phyloP scores from a whole-genome alignment of 2,329 filamentous ascomycete species.

The Aaosphaeria pasadenensis region DNA sequence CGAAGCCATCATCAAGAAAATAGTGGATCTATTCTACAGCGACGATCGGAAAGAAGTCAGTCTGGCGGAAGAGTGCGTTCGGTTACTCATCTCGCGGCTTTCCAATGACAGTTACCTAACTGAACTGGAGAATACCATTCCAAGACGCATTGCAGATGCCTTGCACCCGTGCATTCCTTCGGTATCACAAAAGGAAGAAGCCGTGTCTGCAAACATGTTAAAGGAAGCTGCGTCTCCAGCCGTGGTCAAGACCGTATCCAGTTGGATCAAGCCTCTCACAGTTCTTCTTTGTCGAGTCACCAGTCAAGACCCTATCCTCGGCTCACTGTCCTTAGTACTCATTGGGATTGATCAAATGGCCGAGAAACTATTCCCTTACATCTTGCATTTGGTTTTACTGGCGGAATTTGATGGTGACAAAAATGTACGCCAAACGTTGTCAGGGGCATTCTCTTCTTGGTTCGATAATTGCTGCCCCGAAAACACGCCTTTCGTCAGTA shows the following conservation, averaged over 20 bases:
- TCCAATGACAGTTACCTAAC: slow-evolving; percentile 18
- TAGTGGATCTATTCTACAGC: slow-evolving; percentile 38
- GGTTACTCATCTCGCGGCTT: slow-evolving; percentile 28
- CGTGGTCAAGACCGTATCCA: slow-evolving; percentile 15
- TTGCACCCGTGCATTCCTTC: slow-evolving; percentile 20
- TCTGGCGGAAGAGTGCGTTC: slow-evolving; percentile 41
- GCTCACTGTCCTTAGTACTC: slow-evolving; percentile 65
- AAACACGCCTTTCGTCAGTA: slow-evolving; percentile 62
- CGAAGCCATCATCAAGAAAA: slow-evolving; percentile 34
- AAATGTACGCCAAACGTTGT: slow-evolving; percentile 57
- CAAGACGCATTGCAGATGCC: slow-evolving; percentile 25
- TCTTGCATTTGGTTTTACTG: slow-evolving; percentile 77
- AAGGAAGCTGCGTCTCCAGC: slow-evolving; percentile 14
- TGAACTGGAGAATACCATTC: slow-evolving; percentile 29
- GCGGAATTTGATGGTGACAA: slow-evolving; percentile 64
- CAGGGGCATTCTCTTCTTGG: slow-evolving; percentile 62
- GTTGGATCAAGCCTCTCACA: slow-evolving; percentile 63
- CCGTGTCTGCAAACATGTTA: slow-evolving; percentile 8
- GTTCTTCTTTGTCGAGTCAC: slow-evolving; percentile 52
- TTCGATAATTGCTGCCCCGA: slow-evolving; percentile 50
- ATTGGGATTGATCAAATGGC: slow-evolving; percentile 66
- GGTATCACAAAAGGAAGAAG: slow-evolving; percentile 4
- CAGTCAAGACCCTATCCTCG: slow-evolving; percentile 65
- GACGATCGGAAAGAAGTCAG: slow-evolving; percentile 41
- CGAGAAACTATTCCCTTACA: slow-evolving; percentile 72